phyloP scores from a whole-genome alignment of 2,329 filamentous ascomycete genomes.

The Pestalotiopsis sp. region DNA sequence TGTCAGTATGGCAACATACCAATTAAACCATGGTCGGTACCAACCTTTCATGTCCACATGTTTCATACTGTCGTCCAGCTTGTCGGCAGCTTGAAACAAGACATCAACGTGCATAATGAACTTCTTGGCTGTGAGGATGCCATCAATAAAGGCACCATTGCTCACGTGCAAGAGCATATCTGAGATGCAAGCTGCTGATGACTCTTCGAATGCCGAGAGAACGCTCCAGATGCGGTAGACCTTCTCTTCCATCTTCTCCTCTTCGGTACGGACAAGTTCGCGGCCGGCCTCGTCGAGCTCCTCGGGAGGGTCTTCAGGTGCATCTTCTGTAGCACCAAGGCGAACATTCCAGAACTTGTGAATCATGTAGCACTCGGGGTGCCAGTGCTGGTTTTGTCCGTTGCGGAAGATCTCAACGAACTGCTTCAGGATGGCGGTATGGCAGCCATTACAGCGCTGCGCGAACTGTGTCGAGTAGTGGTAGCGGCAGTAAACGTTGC shows the following conservation, averaged over 20 bases:
- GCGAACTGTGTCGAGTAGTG: constrained; percentile 98
- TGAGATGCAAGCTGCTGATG: constrained; percentile 95
- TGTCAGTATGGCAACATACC: constrained; percentile 18
- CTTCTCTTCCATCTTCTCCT: constrained; percentile 96
- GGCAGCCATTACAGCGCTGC: constrained; percentile 93
- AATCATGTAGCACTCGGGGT: constrained; percentile 99
- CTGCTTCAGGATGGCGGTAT: constrained; percentile 96
- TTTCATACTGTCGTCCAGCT: constrained; percentile 75
- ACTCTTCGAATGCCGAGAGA: constrained; percentile 94
- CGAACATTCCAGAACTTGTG: constrained; percentile 99
- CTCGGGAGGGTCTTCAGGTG: constrained; percentile 47
- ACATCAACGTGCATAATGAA: constrained; percentile 97
- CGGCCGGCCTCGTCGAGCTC: constrained; percentile 64
- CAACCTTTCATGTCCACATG: constrained; percentile 75
- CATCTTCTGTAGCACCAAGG: constrained; percentile 62
- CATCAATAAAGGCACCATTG: constrained; percentile 95
- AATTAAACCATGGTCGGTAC: constrained; percentile 24
- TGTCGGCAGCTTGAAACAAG: constrained; percentile 85
- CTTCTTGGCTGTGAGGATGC: constrained; percentile 89
- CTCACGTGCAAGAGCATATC: constrained; percentile 99
- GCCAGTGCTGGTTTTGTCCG: constrained; percentile 98
- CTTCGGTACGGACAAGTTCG: constrained; percentile 77
- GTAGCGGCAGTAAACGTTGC: constrained; percentile 96
- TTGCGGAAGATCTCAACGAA: constrained; percentile 99
- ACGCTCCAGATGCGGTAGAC: constrained; percentile 99